Conservation (phyloP, 2,329 filamentous ascomycete genomes). For the Fusarium robinianum region DNA sequence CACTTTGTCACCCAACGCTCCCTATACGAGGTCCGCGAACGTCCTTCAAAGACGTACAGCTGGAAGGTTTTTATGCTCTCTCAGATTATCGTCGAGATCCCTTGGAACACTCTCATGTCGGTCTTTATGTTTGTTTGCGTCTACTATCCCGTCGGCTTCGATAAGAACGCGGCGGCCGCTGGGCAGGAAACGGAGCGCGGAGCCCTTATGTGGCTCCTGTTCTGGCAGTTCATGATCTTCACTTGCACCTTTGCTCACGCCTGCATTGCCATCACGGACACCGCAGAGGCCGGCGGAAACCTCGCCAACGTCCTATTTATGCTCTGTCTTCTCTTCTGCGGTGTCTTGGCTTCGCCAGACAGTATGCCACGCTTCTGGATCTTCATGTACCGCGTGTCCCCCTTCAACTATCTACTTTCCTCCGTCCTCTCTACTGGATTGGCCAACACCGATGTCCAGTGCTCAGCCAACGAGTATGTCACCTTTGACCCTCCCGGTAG, state of each 20-base stretch:
- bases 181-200: constrained; percentile 54
- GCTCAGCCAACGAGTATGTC: constrained; percentile 68
- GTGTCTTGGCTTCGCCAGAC: constrained; percentile 62
- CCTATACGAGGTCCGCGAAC: constrained; percentile 83
- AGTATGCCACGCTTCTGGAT: constrained; percentile 72
- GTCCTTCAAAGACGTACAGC: constrained; percentile 80
- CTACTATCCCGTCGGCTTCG: constrained; percentile 84
- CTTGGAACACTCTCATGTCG: constrained; percentile 79
- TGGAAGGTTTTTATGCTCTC: constrained; percentile 86
- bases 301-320: constrained; percentile 69
- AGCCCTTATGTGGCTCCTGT: constrained; percentile 68
- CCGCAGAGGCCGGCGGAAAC: constrained; percentile 69
- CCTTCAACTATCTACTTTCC: constrained; percentile 48
- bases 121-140: constrained; percentile 76
- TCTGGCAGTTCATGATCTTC: constrained; percentile 69
- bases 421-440: constrained; percentile 37
- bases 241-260: constrained; percentile 69
- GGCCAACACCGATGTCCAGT: constrained; percentile 44
- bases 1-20: constrained; percentile 81
- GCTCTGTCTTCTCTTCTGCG: constrained; percentile 67
- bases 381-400: constrained; percentile 72
- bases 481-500: constrained; percentile 60
- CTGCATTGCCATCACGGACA: constrained; percentile 65
- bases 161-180: constrained; percentile 61
- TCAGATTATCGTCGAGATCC: constrained; percentile 81